phyloP scores from a whole-genome alignment of 208 protist species.

The Angomonas desouzai region DNA sequence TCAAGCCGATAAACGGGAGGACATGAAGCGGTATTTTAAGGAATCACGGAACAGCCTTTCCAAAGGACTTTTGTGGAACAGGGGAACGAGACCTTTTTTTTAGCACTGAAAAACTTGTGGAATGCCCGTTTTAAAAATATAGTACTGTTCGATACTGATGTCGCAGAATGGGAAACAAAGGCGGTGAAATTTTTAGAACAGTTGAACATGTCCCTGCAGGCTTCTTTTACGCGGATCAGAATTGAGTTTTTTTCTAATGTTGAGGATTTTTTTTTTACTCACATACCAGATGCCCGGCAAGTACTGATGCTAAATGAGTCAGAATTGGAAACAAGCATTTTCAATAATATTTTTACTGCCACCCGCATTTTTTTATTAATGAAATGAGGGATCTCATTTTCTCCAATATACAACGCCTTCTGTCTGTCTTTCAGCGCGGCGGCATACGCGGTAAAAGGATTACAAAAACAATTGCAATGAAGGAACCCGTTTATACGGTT shows the following conservation, averaged over 20 bases:
- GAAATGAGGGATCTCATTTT: slow-evolving; percentile 47
- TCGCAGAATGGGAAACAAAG: slow-evolving; percentile 26
- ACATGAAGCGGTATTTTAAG: slow-evolving; percentile 22
- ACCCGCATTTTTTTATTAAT: slow-evolving; percentile 71
- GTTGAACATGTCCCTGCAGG: slow-evolving; percentile 42
- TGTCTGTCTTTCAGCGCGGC: slow-evolving; percentile 52
- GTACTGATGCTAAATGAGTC: slow-evolving; percentile 34
- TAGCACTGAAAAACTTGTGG: slow-evolving; percentile 50
- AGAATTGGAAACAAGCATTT: slow-evolving; percentile 36
- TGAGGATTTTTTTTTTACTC: slow-evolving; percentile 69
- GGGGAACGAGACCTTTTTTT: slow-evolving; percentile 52
- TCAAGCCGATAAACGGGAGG: background rate
- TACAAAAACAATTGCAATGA: slow-evolving; percentile 29
- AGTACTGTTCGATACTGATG: slow-evolving; percentile 46
- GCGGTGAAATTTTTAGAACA: slow-evolving; percentile 56
- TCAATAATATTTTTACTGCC: slow-evolving; percentile 57
- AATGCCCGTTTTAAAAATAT: slow-evolving; percentile 45
- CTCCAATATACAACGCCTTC: slow-evolving; percentile 44
- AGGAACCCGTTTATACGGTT: slow-evolving; percentile 39
- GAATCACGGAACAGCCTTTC: slow-evolving; percentile 26
- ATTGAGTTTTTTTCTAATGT: slow-evolving; percentile 81
- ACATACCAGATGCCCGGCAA: slow-evolving; percentile 27
- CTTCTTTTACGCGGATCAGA: slow-evolving; percentile 65
- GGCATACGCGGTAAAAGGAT: slow-evolving; percentile 18
- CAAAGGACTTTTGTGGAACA: slow-evolving; percentile 50